Conservation (phyloP, 495 filamentous ascomycete genomes). For the Penicillium herquei region DNA sequence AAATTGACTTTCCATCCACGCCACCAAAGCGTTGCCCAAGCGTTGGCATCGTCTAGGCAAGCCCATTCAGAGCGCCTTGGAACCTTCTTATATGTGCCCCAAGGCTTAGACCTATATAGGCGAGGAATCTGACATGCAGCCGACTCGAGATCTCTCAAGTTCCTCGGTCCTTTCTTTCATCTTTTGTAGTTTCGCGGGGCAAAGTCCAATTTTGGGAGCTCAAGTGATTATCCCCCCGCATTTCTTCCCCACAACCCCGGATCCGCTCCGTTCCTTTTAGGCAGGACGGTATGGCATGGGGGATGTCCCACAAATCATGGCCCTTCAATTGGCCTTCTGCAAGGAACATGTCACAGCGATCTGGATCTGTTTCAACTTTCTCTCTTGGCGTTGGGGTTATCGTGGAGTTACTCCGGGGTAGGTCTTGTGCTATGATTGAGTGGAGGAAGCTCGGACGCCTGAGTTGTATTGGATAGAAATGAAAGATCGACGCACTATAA, state of each 20-base stretch:
- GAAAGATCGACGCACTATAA: no score
- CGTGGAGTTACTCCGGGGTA: conserved; percentile 2
- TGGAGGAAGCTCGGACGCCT: no score
- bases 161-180: conserved; percentile 3
- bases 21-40: not conserved
- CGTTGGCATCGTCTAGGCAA: not conserved
- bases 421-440: not conserved
- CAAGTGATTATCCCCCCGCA: conserved; percentile 9
- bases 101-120: not conserved
- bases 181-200: conserved; percentile 4
- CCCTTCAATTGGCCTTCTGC: not conserved
- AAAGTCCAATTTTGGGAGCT: conserved; percentile 1
- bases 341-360: not conserved
- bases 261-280: conserved; percentile 10
- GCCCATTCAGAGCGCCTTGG: not conserved
- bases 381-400: not conserved
- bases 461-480: no score
- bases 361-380: not conserved
- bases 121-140: conserved; percentile 6
- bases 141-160: not conserved
- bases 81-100: not conserved
- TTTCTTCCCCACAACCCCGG: conserved; percentile 9
- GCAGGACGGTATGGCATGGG: not conserved
- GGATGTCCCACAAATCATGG: not conserved
- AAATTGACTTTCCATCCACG: not conserved